Evolutionary conservation across 2,329 filamentous ascomycete species (phyloP).

Genomic region (Cytospora piceicola): DNA sequence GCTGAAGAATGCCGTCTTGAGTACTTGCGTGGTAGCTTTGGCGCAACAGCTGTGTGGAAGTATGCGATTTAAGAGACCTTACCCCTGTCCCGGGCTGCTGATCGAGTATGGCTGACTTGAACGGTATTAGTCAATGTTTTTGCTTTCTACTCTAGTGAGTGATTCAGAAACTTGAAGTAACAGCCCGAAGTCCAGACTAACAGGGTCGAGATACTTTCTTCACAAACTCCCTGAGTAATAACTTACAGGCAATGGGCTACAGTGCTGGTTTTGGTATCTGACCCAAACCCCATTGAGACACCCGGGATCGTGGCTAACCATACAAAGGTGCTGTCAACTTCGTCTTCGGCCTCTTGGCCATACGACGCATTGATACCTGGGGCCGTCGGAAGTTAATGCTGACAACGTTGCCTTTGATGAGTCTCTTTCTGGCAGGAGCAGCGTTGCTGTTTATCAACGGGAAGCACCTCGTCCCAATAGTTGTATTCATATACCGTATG

Average conservation of each 20-base stretch:
- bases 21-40: conserved; percentile 39
- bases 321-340: conserved; percentile 46
- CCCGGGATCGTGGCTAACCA: neutral
- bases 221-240: conserved; percentile 14
- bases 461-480: conserved; percentile 37
- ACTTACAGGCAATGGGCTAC: conserved; percentile 37
- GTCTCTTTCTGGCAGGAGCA: conserved; percentile 45
- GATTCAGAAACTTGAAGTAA: neutral
- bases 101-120: neutral
- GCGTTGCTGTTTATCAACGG: conserved; percentile 41
- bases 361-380: conserved; percentile 45
- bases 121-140: conserved; percentile 43
- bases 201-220: conserved; percentile 35
- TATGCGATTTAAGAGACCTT: conserved; percentile 31
- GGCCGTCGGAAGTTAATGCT: conserved; percentile 50
- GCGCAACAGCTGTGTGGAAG: conserved; percentile 43
- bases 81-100: neutral
- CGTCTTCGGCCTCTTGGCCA: conserved; percentile 46
- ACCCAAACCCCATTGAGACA: neutral
- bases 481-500: conserved; percentile 44
- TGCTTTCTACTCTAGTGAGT: conserved; percentile 49
- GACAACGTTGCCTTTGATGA: conserved; percentile 49
- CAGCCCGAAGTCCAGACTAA: conserved; percentile 28
- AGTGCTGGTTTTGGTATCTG: conserved; percentile 39
- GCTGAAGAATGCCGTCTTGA: conserved; percentile 40